A percentile compares a stretch with the other conserved stretches of the same genome.
Conservation (phyloP, 108 stramenopile genomes). For the Pseudonitzschia pungens region DNA sequence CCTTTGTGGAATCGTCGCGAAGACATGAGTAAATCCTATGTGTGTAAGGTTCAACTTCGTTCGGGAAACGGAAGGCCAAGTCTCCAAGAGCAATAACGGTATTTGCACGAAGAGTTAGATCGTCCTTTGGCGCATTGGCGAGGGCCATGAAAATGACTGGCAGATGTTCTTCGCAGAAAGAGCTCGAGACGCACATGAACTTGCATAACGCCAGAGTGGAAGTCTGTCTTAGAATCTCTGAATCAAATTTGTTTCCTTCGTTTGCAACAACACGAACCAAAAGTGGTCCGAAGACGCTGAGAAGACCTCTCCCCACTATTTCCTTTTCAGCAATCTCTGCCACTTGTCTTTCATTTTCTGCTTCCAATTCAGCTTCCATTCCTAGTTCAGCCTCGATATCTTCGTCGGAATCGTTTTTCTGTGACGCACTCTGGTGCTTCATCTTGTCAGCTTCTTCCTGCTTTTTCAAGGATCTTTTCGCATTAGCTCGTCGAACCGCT, state of each 20-base stretch:
- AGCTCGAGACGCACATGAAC: slow-evolving; percentile 90
- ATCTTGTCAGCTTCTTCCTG: slow-evolving; percentile 78
- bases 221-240: slow-evolving; percentile 72
- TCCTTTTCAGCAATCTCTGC: slow-evolving; percentile 90
- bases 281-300: slow-evolving; percentile 84
- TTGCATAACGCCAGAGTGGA: slow-evolving; percentile 91
- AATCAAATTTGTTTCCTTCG: slow-evolving; percentile 61
- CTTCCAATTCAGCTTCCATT: slow-evolving; percentile 78
- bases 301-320: slow-evolving; percentile 84
- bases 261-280: slow-evolving; percentile 85
- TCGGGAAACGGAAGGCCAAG: slow-evolving; percentile 97
- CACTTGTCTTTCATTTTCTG: slow-evolving; percentile 78
- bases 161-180: slow-evolving; percentile 90
- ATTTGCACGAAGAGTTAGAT: slow-evolving; percentile 87
- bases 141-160: slow-evolving; percentile 92
- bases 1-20: slow-evolving; percentile 85
- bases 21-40: slow-evolving; percentile 91
- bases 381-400: slow-evolving; percentile 89
- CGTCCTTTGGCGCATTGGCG: slow-evolving; percentile 67
- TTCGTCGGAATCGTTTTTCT: slow-evolving; percentile 48
- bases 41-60: slow-evolving; percentile 97
- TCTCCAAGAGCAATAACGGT: slow-evolving; percentile 96
- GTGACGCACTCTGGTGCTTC: neutral
- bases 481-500: slow-evolving; percentile 75
- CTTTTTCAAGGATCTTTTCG: slow-evolving; percentile 68